Evolutionary conservation across 306 rosid genomes (phyloP).

Genomic region (Dryas alaskensis): DNA sequence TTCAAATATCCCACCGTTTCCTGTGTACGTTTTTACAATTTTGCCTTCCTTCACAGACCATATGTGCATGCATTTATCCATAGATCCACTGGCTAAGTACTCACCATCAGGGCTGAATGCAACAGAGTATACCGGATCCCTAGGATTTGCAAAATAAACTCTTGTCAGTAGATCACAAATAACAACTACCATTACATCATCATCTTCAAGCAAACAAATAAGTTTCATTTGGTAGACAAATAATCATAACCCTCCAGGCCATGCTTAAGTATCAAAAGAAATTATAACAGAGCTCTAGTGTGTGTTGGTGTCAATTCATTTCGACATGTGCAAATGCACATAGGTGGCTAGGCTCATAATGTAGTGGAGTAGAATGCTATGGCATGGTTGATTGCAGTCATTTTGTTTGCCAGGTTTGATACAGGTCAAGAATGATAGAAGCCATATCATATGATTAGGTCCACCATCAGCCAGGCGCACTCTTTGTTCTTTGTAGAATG

Average conservation of each 20-base stretch:
- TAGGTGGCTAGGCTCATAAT: too few relatives aligned
- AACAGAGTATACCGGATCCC: conserved; percentile 56
- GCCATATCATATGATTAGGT: too few relatives aligned
- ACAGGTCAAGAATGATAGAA: too few relatives aligned
- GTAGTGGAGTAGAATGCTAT: too few relatives aligned
- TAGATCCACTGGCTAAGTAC: conserved; percentile 36
- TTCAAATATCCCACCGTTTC: conserved; percentile 38
- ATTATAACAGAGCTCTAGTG: not conserved
- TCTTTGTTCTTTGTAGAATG: not conserved
- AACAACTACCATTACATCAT: not conserved
- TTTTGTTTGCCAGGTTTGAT: too few relatives aligned
- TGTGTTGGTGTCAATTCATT: not conserved
- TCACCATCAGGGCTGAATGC: conserved; percentile 37
- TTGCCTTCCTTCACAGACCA: conserved; percentile 36
- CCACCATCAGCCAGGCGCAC: too few relatives aligned
- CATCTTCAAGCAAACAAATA: not conserved
- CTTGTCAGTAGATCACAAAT: not conserved
- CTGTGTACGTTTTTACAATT: conserved; percentile 29
- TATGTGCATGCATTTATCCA: conserved; percentile 40
- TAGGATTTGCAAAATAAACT: conserved; percentile 15
- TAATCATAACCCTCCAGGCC: not conserved
- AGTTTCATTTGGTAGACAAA: not conserved
- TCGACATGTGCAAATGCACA: not conserved
- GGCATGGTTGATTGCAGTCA: too few relatives aligned
- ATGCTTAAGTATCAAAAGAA: not conserved